Base-by-base conservation (phyloP, 371 early-diverging fungal species). In the Smittium culicis region DNA sequence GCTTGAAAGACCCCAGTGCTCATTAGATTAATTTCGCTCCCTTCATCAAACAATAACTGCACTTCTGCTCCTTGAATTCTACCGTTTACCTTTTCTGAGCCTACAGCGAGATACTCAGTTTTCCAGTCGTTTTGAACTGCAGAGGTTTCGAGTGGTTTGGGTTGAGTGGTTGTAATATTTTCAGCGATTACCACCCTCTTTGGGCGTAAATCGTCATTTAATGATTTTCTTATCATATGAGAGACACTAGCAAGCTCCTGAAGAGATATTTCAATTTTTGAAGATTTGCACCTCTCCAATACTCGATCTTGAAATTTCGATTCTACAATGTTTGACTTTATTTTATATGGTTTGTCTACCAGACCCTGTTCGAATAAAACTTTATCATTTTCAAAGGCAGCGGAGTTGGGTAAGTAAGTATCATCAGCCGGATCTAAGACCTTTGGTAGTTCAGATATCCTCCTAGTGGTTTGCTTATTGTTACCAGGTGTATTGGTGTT, bases 11-110 rank as follows among this genome's bases (percentile, higher is more conserved):
- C 62, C 2, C 30, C 62, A 5, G 20, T 24, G 25, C 35, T 62
- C 30, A 62, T 62, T 5, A 62, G 3, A 31, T 62, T 62, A 30
- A 62, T 62, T 25, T 62, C 62, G 25, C 62, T 62, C 16, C 62
- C 16, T 62, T 59, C 60, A 35, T 25, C 30, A 34, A 62, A 62
- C 14, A 62, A 20, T 5, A 62, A 14, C 30, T 14, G 33, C 34
- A 62, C 32, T 31, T 62, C 34, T 62, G 62, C 62, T 5, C 62
- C 62, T 31, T 62, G 62, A 31, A 62, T 29, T 14, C 14, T 20
- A 35, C 62, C 62, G 16, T 28, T 11, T 24, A 62, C 35, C 25
- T 31, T 62, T 20, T 31, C 62, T 20, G 62, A 62, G 11, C 62
- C 62, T 5, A 35, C 16, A 14, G 62, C 62, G 5, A 62, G 35